Base-by-base conservation (phyloP, 306 rosid species). In the Medicago arabica region DNA sequence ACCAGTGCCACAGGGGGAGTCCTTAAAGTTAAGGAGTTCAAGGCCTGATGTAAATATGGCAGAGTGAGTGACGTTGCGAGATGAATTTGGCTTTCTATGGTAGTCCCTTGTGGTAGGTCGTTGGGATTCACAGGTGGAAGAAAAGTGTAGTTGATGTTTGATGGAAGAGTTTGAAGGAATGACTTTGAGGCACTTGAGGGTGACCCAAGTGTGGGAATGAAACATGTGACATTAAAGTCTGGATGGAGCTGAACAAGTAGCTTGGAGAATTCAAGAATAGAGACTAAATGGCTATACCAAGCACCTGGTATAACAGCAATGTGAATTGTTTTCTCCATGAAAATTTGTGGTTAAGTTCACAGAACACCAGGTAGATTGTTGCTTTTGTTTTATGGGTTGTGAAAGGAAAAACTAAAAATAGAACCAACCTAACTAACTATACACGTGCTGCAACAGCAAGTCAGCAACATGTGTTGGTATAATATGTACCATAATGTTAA, bases 291-390 rank as follows among this genome's bases (percentile, higher is more conserved):
- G 5, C 51, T 5, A 46, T 46, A 13, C 4, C 51, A n/a, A 13
- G 13, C 51, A 46, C n/a, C 51, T 46, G 51, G 51, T 12, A 46
- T 16, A 46, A 46, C 51, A 4, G 74, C 87, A 44, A 84, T 36
- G 19, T 59, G 69, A 13, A 21, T 19, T 12, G 40, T 12, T 47
- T 75, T 41, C 25, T 31, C 83, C 83, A 83, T 83, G 25, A 19
- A 19, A 14, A 23, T 67, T 23, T 67, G 40, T 4, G 23, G 7
- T 7, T 40, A 19, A 44, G 72, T 16, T 50, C 19, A 50, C 55
- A 49, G 19, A 5, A 8, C 19, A 15, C 55, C 2, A 14, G 4
- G 28, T 25, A 25, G 28, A 25, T 2, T 25, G 59, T 53, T 16
- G 7, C 59, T 17, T 53, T 53, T 54, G 60, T 54, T 51, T 5